Evolutionary conservation across 1,284 basidiomycete genomes (phyloP), one percentile per base, ranked within the genome.

Genomic region (Fomes fomentarius): DNA sequence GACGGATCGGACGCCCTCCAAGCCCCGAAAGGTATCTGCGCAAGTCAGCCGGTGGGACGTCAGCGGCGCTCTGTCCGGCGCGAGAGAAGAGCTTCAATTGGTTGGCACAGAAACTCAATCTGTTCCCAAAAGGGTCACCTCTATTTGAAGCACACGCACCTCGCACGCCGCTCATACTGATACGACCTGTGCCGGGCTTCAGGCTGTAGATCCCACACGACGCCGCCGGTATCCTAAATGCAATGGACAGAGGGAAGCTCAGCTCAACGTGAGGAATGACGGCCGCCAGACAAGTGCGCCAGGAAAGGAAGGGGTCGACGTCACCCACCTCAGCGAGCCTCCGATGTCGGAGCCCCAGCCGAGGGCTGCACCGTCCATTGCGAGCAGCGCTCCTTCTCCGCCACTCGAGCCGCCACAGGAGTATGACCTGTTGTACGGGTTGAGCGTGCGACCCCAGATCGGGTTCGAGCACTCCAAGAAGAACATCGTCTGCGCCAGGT

Each of bases 381-480:
- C 87, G 26, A 94, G 73, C 22, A 94, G 67, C 5, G 90, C 89
- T 0, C 73, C 89, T 67, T 94, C 92, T 40, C 92, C 93, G 7
- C 93, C 93, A 4, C 85, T 86, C 39, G 84, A 88, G 3, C 93
- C 93, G n/a, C 93, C 93, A 47, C 77, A 81, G 0, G 87, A 88
- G 64, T 87, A 86, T 1, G 74, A 67, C 8, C 76, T 68, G 56
- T 79, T 82, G 73, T 85, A 85, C 0, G 93, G 93, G 66, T 94
- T 93, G 28, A 74, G 73, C 0, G 91, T 85, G 11, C 78, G 73
- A 0, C 92, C 92, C 77, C 87, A 96, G 6, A 95, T 71, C 2
- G 92, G 90, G 66, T 96, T 96, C n/a, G 70, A 71, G 66, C 92
- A 93, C 70, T 96, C 94, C 63, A 94, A 94, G 2, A 89, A 82